Evolutionary conservation across 129 eudicot genomes (phyloP), one percentile per base, ranked within the genome.

Genomic region (Pulicaria dysenterica): DNA sequence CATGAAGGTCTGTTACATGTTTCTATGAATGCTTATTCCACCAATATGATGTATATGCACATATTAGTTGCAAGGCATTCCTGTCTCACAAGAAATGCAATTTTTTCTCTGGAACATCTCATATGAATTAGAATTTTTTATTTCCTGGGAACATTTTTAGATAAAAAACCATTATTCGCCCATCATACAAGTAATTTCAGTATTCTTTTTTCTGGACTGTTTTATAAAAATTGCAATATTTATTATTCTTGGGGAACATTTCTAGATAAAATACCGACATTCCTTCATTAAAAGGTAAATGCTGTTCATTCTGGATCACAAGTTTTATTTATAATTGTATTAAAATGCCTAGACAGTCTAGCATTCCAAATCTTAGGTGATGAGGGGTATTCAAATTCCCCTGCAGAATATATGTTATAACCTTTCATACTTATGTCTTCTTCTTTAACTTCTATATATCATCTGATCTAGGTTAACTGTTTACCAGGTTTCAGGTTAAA

Each of bases 401-500:
- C 9, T 39, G 34, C 42, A 50, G 45, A 12, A 49, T 39, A 73
- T n/a, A 50, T 12, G 46, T 36, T 44, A 60, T 48, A 45, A 69
- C 38, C 39, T 7, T 17, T 12, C 62, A 17, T 40, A 64, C 19
- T 64, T 74, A 10, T 73, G 38, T 50, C 39, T 37, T 65, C 73
- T 51, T 17, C 57, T 53, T n/a, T 24, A 68, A 43, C 15, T 65
- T 37, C 15, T 15, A 5, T 67, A 51, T 36, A 41, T 54, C 17
- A 49, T 51, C 31, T 77, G 60, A 70, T 61, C 12, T 24, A 37
- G 6, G 48, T 63, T 63, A 36, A 11, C 14, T 42, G 15, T 61
- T 43, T 61, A 53, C 67, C 83, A 84, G 85, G 59, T 84, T 84
- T 58, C 83, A 80, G 83, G 85, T 84, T 63, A 80, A 84, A 77